Evolutionary conservation across 345 rosid species (phyloP), one percentile per base, ranked within the genome.

Genomic region (Arabidopsis arenosa): DNA sequence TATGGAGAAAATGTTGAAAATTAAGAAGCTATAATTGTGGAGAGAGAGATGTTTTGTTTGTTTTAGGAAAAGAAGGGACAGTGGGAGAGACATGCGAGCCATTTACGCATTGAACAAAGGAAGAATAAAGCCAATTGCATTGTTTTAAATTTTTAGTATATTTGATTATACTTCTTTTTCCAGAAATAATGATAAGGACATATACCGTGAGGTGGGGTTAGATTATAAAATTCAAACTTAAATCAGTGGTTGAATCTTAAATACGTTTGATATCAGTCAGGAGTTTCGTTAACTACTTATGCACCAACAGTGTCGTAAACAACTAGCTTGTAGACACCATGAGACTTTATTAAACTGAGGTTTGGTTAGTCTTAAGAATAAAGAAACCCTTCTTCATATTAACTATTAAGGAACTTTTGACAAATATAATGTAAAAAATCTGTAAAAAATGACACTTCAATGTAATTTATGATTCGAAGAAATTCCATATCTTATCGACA

Each of bases 61-160:
- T 58, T 67, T 57, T 2, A n/a, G 55, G 76, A 58, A 74, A 73
- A 44, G 13, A 59, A 75, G 41, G 36, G 56, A 17, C 35, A 67
- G 41, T n/a, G 61, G 47, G 53, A 23, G 70, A 45, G 68, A 70
- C 76, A 45, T 60, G 68, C 73, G 79, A 81, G 79, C 64, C 76
- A 79, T 76, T 77, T 39, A 47, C 81, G 81, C 79, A 79, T 26
- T 63, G 55, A 55, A 66, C 64, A 39, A 64, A 44, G 83, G 72
- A 70, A 54, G 66, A 55, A 77, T 63, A 70, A 70, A 55, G 44
- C 71, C 60, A 70, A 36, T 13, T 1, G 13, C 30, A 55, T 69
- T 74, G 47, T 54, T 43, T 60, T 1, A 36, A 33, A 2, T 4
- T 17, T 4, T 4, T 28, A 28, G 32, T 66, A 59, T 33, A 5